Percentiles rank a stretch among this genome's conserved stretches.
These are phyloP conservation scores for Tetrahymena thermophila DNA, from an alignment of 73 alveolate species.

Conservation along the genomic window DNA sequence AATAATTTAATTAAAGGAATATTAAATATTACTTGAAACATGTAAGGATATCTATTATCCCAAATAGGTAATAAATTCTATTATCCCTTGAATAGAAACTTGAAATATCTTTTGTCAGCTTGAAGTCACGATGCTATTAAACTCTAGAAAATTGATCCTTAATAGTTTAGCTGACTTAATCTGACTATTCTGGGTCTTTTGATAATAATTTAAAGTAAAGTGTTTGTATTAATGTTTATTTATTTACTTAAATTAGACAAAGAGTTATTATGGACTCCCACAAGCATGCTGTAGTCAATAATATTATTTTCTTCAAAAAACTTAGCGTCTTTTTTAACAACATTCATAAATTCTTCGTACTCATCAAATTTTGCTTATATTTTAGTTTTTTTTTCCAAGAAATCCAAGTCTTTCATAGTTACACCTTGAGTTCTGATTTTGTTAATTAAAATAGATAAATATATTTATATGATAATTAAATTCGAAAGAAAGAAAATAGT, in stretches of 20 bases:
- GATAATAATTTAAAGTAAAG: background rate
- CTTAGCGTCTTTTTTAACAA: conserved; percentile 72
- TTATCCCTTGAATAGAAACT: conserved; percentile 6
- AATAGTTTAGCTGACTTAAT: background rate
- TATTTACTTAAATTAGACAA: background rate
- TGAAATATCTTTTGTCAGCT: background rate
- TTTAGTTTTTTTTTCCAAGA: conserved; percentile 63
- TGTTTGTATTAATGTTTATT: background rate
- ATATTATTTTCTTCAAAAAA: conserved; percentile 79
- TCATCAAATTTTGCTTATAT: conserved; percentile 55
- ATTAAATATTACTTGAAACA: conserved; percentile 21
- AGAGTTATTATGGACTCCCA: conserved; percentile 72
- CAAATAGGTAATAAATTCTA: conserved; percentile 44
- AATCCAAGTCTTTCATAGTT: conserved; percentile 88
- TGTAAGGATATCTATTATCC: conserved; percentile 82
- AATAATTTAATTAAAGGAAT: background rate
- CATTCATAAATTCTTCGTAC: conserved; percentile 58
- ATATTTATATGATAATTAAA: too few species aligned
- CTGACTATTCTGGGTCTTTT: background rate
- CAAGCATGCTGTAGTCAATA: conserved; percentile 80
- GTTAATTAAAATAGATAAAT: background rate
- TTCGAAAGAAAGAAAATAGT: background rate
- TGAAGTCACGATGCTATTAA: background rate
- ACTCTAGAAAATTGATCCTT: background rate
- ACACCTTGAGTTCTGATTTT: conserved; percentile 50